A percentile compares a stretch with the other conserved stretches of the same genome.
These are phyloP conservation scores for Coniochaeta sp. DNA, from an alignment of 2,329 filamentous ascomycete species.

Conservation along the genomic window DNA sequence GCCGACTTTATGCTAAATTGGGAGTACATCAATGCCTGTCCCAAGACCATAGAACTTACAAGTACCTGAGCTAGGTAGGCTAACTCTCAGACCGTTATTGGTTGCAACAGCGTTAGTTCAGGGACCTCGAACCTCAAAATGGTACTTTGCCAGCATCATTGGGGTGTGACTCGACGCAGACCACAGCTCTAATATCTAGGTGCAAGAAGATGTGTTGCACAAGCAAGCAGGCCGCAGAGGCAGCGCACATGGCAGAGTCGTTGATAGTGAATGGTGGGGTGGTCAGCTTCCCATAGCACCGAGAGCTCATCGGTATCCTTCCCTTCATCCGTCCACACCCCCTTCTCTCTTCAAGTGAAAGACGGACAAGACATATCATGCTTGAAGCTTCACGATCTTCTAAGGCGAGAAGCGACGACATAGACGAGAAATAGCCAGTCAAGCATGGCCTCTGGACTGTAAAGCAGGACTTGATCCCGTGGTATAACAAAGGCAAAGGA, in stretches of 20 bases:
- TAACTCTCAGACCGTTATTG: not conserved
- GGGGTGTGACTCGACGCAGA: not conserved
- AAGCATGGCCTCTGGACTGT: no score
- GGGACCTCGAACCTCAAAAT: not conserved
- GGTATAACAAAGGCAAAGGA: no score
- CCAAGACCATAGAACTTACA: not conserved
- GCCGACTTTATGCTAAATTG: slow-evolving; percentile 2
- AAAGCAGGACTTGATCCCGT: no score
- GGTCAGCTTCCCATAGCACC: not conserved
- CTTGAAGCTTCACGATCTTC: not conserved
- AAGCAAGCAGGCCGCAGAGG: not conserved
- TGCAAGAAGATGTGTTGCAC: not conserved
- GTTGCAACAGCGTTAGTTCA: not conserved
- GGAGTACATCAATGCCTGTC: not conserved
- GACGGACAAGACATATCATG: not conserved
- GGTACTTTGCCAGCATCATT: not conserved
- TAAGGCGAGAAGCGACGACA: not conserved
- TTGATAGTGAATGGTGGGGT: not conserved
- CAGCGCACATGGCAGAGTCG: not conserved
- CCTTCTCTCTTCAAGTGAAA: not conserved
- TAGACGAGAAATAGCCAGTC: not conserved
- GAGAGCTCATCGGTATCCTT: not conserved
- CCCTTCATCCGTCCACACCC: not conserved
- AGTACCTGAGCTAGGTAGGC: not conserved
- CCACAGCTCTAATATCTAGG: not conserved